Evolutionary conservation across 2,329 filamentous ascomycete genomes (phyloP), one percentile per base, ranked within the genome.

Genomic region (Hymenoscyphus occultus): DNA sequence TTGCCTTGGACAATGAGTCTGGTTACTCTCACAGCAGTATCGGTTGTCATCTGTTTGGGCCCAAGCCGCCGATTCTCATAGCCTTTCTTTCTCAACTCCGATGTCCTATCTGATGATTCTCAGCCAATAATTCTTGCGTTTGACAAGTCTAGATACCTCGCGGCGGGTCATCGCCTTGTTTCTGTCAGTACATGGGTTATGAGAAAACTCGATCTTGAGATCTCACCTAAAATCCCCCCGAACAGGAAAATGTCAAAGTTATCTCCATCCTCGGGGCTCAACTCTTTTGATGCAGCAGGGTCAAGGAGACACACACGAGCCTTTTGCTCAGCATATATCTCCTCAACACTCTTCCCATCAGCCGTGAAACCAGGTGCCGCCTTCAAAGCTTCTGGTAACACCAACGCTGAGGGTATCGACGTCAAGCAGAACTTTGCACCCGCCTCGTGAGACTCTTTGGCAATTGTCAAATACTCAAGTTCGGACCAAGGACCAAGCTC

Each of bases 1-100:
- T 90, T 90, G 70, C 93, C 86, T 74, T 96, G 90, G 12, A 93
- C 88, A 5, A 98, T 90, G 71, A 96, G 89, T 70, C 95, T 86
- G 39, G 95, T 98, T 56, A 97, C 94, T 70, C 95, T 86, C 60
- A 97, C 95, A 4, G 95, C 95, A 22, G 95, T 99, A 77, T 99
- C 95, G 4, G 95, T 99, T 2, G 95, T 98, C 94, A 99, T 97
- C 78, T 99, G 95, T 72, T 93, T 89, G 7, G 94, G 92, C 0
- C 95, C 95, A 39, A 99, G 82, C 65, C 95, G 85, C 62, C 95
- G 88, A 65, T 94, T 93, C 65, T 89, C 83, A 73, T 96, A 99
- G 2, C 95, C 95, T 76, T 98, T 97, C 78, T 92, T 93, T 61
- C 95, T 88, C 72, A 99, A 81, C 77, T 99, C 95, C n/a, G 91